These are phyloP conservation scores for Fusarium drepaniforme DNA, from an alignment of 2,329 filamentous ascomycete genomes.

Conservation along the genomic window DNA sequence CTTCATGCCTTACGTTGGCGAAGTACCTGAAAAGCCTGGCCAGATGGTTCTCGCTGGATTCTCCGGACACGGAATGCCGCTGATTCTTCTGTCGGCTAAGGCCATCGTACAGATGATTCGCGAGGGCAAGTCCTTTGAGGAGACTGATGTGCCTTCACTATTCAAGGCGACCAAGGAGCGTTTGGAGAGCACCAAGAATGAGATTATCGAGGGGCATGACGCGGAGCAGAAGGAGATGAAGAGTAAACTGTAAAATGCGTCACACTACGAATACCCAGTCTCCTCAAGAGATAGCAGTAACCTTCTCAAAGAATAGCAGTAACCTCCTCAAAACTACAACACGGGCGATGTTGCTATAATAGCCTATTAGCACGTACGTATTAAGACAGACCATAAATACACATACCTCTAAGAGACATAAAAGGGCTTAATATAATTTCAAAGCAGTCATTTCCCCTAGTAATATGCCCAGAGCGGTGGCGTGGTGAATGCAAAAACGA, in stretches of 20 bases:
- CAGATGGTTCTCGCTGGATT: not conserved
- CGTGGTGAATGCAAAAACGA: not conserved
- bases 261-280: not conserved
- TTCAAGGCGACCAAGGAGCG: not conserved
- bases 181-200: not conserved
- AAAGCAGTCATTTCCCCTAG: not conserved
- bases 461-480: not conserved
- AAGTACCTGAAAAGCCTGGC: not conserved
- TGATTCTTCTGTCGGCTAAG: not conserved
- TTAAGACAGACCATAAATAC: not conserved
- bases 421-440: not conserved
- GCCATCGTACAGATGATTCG: not conserved
- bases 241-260: not conserved
- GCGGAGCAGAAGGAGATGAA: not conserved
- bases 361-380: not conserved
- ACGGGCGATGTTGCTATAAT: not conserved
- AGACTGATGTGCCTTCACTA: not conserved
- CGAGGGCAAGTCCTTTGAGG: not conserved
- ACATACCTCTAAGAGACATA: not conserved
- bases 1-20: not conserved
- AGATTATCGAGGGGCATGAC: not conserved
- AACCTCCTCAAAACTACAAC: not conserved
- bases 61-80: not conserved
- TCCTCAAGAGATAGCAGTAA: not conserved
- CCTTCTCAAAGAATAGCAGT: not conserved